Evolutionary conservation across 177 flowering plant genomes (phyloP), one percentile per base, ranked within the genome.

Genomic region (Tripterygium wilfordii): DNA sequence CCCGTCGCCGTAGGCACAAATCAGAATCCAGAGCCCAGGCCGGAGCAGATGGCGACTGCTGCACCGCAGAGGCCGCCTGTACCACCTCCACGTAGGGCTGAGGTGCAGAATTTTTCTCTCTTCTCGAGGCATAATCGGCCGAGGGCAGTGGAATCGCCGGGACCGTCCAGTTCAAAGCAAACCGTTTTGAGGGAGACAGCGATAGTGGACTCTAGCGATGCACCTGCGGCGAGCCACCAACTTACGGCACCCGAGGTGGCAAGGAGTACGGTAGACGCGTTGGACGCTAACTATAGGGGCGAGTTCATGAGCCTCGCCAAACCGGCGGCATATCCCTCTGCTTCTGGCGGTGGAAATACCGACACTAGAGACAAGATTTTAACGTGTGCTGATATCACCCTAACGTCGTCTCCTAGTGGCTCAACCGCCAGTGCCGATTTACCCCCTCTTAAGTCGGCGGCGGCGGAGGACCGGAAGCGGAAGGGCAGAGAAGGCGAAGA

Each of bases 401-500:
- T 62, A 59, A 61, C 83, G 31, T 71, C 88, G 15, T 81, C 88
- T 2, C 77, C 88, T 1, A 78, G 77, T 7, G 75, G 69, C 24
- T 85, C 85, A 5, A 64, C 75, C 23, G 68, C 64, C 10, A 65
- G 76, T 38, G 69, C 62, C 1, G 79, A 64, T 46, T 57, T 62
- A 23, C 29, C 51, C 33, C 1, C 30, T 19, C 58, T 39, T 35
- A 51, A 36, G 45, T 51, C 47, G 52, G 44, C 45, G n/a, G 57
- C 68, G 28, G 53, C 60, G 20, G 71, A 63, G 22, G 75, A 69
- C 26, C 60, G 83, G 59, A 83, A 85, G 36, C 71, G 95, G 21
- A 88, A 83, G 50, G 82, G 55, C 0, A 56, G 65, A 53, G 85
- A 76, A 12, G n/a, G n/a, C n/a, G 82, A 71, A 18, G 83, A 80